Base-by-base conservation (phyloP, 1,284 basidiomycete species). In the Psilocybe mexicana region DNA sequence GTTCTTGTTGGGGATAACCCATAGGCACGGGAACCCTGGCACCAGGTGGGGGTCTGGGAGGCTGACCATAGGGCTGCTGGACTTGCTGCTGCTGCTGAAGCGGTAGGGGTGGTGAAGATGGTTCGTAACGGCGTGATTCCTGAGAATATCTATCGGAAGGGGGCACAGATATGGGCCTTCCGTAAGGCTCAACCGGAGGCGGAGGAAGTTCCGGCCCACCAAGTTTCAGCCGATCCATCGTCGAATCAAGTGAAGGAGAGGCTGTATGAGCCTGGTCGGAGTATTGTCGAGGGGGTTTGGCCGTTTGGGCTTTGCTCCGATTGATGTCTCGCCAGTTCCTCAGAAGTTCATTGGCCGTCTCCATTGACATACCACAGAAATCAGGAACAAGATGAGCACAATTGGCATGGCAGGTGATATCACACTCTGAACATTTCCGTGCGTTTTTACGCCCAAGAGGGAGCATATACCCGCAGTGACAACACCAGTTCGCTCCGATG, bases 281-380 rank as follows among this genome's bases (percentile, higher is more conserved):
- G 51, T 76, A 73, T 24, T 74, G 66, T 53, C 75, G 76, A 42
- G 73, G 65, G 2, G 77, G 74, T 44, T 72, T 72, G 60, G 73
- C 56, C 14, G 38, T 24, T 60, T 69, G 65, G 28, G 60, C 75
- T 68, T 79, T 80, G 56, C 78, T 78, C 11, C 74, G 76, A 69
- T 90, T 88, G 70, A 91, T 90, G 65, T 88, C 93, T 69, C 95
- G 91, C 80, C 94, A 90, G 72, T 96, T 92, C 61, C 90, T 88
- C 55, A 99, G 83, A 26, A 99, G 82, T 69, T 92, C 88, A 73
- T 98, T 98, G 43, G 97, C 97, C 60, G 94, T 97, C 74, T 98
- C 97, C 96, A 99, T 99, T 24, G 94, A 95, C 96, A 99, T 98
- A 52, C 97, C 97, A 70, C 97, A 99, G 75, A 99, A 98, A 76